Percentiles rank a stretch among this genome's conserved stretches.
Conservation (phyloP, 2,329 filamentous ascomycete genomes). For the Fonsecaea erecta region DNA sequence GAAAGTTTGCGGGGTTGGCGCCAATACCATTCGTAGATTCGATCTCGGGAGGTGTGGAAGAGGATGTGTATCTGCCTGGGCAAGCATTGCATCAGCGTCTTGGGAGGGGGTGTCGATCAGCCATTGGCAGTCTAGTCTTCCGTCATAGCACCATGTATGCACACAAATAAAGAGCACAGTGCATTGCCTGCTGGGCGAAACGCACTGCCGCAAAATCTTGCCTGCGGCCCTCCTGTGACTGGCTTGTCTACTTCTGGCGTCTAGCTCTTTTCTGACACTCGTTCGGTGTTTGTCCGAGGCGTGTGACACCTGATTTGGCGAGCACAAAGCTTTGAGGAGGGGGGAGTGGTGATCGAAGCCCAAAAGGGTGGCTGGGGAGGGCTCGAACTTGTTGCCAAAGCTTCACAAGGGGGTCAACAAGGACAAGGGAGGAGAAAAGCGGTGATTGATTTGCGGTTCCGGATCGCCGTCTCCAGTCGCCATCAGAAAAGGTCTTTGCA, state of each 20-base stretch:
- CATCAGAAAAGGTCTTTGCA: constrained; percentile 14
- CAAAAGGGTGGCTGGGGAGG: constrained; percentile 4
- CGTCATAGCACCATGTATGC: constrained; percentile 6
- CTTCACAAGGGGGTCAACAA: background rate
- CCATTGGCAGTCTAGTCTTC: background rate
- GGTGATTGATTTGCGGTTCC: constrained; percentile 17
- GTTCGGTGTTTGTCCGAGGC: constrained; percentile 20
- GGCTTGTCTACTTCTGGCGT: constrained; percentile 7
- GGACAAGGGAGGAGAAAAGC: constrained; percentile 10
- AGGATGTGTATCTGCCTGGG: constrained; percentile 9
- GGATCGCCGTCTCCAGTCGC: constrained; percentile 13
- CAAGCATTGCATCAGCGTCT: background rate
- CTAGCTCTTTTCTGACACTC: constrained; percentile 2
- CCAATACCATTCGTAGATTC: constrained; percentile 19
- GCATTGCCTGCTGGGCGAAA: background rate
- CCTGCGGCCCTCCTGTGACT: background rate
- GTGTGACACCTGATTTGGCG: constrained; percentile 7
- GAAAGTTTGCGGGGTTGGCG: constrained; percentile 31
- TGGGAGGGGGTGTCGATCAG: constrained; percentile 5
- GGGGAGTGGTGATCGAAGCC: constrained; percentile 13
- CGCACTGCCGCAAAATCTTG: background rate
- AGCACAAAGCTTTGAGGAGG: constrained; percentile 3
- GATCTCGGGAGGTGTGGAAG: constrained; percentile 26
- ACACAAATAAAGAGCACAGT: background rate
- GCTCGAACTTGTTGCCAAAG: background rate